Evolutionary conservation across 108 stramenopile genomes (phyloP).

Genomic region (Nitzschia palea): DNA sequence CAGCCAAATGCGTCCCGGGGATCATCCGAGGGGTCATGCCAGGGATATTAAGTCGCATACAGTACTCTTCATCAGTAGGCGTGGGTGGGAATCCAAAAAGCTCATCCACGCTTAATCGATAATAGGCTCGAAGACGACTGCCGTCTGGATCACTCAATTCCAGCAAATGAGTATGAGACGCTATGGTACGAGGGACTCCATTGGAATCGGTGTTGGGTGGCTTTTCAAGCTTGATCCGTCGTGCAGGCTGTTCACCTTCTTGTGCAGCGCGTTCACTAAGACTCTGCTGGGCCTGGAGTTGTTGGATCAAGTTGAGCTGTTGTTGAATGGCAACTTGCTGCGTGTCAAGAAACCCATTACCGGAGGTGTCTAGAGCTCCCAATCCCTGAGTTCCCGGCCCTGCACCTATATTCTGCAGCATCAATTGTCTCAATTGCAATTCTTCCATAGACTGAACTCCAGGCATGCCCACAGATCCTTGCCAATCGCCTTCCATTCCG

Average conservation of each 20-base stretch:
- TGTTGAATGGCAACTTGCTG: conserved; percentile 46
- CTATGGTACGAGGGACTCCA: conserved; percentile 51
- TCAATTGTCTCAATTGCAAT: conserved; percentile 40
- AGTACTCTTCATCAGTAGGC: conserved; percentile 77
- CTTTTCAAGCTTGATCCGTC: conserved; percentile 39
- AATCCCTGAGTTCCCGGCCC: conserved; percentile 5
- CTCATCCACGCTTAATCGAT: conserved; percentile 66
- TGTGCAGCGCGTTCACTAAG: conserved; percentile 26
- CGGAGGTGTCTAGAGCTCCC: conserved; percentile 25
- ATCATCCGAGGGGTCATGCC: conserved; percentile 53
- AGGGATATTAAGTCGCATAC: conserved; percentile 41
- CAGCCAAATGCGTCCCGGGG: conserved; percentile 66
- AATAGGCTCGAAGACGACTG: conserved; percentile 67
- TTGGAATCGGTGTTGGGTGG: conserved; percentile 22
- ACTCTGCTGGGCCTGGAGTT: conserved; percentile 53
- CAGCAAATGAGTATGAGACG: conserved; percentile 61
- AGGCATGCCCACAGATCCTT: neutral
- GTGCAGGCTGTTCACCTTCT: conserved; percentile 25
- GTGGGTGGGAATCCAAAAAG: conserved; percentile 75
- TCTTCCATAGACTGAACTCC: conserved; percentile 33
- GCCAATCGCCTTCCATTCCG: conserved; percentile 14
- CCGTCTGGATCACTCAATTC: conserved; percentile 57
- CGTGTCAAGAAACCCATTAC: conserved; percentile 7
- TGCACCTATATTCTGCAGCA: conserved; percentile 32
- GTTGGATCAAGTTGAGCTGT: conserved; percentile 45